phyloP scores from a whole-genome alignment of 2,329 filamentous ascomycete species.

The Calonectria hawksworthii region DNA sequence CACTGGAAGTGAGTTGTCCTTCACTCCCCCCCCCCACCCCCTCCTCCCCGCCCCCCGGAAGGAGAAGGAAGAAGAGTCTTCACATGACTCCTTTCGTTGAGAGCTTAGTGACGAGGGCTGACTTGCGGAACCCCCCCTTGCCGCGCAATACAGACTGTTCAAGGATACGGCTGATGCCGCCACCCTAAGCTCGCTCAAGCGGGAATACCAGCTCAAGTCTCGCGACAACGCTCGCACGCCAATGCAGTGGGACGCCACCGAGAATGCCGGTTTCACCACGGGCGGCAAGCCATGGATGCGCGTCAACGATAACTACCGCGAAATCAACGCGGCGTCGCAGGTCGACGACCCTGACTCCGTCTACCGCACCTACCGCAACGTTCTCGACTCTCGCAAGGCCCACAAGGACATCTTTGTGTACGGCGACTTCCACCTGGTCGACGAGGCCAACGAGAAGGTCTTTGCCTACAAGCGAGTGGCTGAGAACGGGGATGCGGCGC shows the following conservation, averaged over 20 bases:
- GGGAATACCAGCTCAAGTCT: constrained; percentile 69
- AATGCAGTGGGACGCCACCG: constrained; percentile 76
- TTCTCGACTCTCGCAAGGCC: constrained; percentile 72
- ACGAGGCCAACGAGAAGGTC: constrained; percentile 52
- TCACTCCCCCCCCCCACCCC: not conserved
- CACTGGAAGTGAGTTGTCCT: constrained; percentile 58
- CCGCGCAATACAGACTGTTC: constrained; percentile 46
- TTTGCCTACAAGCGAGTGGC: constrained; percentile 56
- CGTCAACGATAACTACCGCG: constrained; percentile 72
- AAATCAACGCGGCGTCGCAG: constrained; percentile 74
- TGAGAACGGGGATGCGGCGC: constrained; percentile 47
- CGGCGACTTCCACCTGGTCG: constrained; percentile 64
- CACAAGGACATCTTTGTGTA: constrained; percentile 76
- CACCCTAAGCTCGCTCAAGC: constrained; percentile 52
- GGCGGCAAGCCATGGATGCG: constrained; percentile 76
- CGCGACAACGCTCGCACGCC: constrained; percentile 80
- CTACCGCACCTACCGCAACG: constrained; percentile 72
- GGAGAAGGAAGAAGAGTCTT: not conserved
- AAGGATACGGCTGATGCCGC: constrained; percentile 56
- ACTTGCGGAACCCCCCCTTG: not conserved
- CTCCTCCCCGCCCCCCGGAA: not conserved
- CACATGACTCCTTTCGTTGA: not conserved
- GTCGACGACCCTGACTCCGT: constrained; percentile 62
- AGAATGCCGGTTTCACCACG: constrained; percentile 76
- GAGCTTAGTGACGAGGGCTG: not conserved